These are phyloP conservation scores for Phytopythium oedochilum DNA, from an alignment of 352 stramenopile species.

Conservation along the genomic window DNA sequence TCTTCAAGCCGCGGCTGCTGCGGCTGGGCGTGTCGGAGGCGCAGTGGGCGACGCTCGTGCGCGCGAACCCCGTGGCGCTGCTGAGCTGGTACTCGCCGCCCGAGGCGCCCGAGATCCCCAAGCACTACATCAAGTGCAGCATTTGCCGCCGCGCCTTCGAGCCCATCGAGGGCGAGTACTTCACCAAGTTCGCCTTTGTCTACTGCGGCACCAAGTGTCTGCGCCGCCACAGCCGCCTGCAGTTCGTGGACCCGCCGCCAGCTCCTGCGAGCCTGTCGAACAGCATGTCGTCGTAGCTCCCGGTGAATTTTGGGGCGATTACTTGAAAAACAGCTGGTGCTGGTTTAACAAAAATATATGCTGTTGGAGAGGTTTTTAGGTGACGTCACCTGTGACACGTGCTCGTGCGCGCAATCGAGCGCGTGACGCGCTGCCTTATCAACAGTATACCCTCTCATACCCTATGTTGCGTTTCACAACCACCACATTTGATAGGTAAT, in stretches of 20 bases:
- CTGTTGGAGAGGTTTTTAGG: background rate
- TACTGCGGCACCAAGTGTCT: slow-evolving; percentile 86
- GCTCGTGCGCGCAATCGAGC: background rate
- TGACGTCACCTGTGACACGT: slow-evolving; percentile 5
- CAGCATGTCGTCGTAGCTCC: background rate
- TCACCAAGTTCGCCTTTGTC: slow-evolving; percentile 79
- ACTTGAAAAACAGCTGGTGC: background rate
- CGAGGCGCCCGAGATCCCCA: slow-evolving; percentile 44
- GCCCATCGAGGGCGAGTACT: slow-evolving; percentile 83
- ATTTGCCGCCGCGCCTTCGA: slow-evolving; percentile 75
- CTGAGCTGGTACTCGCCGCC: slow-evolving; percentile 63
- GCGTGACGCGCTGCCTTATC: background rate
- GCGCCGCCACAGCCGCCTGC: slow-evolving; percentile 49
- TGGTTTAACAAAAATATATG: slow-evolving; percentile 5
- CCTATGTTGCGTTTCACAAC: background rate
- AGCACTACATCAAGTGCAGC: slow-evolving; percentile 70
- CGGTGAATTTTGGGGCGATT: too few relatives aligned
- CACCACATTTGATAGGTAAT: background rate
- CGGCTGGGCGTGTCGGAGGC: slow-evolving; percentile 20
- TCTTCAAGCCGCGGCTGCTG: slow-evolving; percentile 41
- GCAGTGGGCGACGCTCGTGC: slow-evolving; percentile 42
- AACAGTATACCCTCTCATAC: background rate
- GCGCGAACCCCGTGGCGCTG: slow-evolving; percentile 36
- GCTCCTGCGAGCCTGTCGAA: background rate
- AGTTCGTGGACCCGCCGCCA: slow-evolving; percentile 4